Evolutionary conservation across 192 early-diverging fungal genomes (phyloP).

Genomic region (Ambispora gerdemannii): DNA sequence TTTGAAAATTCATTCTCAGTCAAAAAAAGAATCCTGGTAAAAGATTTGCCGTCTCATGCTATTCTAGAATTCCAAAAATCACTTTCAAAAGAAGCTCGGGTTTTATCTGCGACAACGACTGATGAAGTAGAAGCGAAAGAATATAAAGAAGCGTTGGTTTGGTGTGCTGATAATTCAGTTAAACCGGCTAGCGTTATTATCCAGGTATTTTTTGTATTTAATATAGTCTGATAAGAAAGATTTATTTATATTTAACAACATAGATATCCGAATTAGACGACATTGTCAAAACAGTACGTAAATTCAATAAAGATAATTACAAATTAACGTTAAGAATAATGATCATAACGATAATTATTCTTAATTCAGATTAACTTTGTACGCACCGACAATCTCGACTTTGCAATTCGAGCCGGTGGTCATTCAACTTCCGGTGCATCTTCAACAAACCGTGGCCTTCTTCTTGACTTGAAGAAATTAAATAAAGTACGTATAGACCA

Average conservation of each 20-base stretch:
- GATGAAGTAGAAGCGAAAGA: neutral
- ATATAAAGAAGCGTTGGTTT: neutral
- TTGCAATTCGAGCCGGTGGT: constrained; percentile 33
- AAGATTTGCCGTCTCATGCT: too few species aligned
- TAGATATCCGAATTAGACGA: neutral
- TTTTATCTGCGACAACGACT: too few species aligned
- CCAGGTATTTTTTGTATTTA: neutral
- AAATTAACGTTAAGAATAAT: neutral
- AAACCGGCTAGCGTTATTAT: neutral
- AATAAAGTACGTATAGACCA: constrained; percentile 29
- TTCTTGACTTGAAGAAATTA: constrained; percentile 33
- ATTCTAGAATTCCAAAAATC: too few species aligned
- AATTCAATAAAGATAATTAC: neutral
- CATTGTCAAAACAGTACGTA: neutral
- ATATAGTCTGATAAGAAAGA: neutral
- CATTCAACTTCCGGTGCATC: constrained; percentile 36
- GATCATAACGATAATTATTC: neutral
- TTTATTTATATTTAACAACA: neutral
- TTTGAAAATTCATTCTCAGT: too few species aligned
- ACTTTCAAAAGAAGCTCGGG: too few species aligned
- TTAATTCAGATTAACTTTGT: constrained; percentile 35
- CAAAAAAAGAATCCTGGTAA: too few species aligned
- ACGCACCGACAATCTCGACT: constrained; percentile 25
- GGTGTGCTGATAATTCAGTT: neutral
- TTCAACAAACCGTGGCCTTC: constrained; percentile 29